Evolutionary conservation across 192 early-diverging fungal genomes (phyloP).

Genomic region (Umbelopsis sp.): DNA sequence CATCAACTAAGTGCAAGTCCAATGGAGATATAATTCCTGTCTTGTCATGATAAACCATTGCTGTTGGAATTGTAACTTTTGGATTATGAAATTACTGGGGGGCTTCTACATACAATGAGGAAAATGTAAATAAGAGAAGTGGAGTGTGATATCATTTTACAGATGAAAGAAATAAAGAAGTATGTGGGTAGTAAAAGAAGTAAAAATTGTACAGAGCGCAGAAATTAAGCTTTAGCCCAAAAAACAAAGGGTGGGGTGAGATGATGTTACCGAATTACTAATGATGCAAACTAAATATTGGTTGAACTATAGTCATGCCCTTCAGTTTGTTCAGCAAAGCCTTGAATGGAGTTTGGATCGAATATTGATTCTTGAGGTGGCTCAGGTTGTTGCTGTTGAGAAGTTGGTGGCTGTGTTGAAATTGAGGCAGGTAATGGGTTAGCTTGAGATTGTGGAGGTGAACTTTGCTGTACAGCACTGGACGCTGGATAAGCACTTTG

Average conservation of each 20-base stretch:
- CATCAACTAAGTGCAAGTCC: too few relatives aligned
- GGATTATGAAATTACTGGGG: background rate
- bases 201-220: background rate
- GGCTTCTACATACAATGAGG: slow-evolving; percentile 4
- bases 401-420: background rate
- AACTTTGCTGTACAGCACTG: background rate
- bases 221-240: background rate
- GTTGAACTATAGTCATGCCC: background rate
- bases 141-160: background rate
- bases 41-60: too few relatives aligned
- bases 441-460: background rate
- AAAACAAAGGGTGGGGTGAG: background rate
- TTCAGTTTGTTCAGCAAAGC: background rate
- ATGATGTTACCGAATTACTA: too few relatives aligned
- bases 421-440: background rate
- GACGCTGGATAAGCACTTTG: background rate
- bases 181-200: background rate
- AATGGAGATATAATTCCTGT: too few relatives aligned
- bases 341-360: background rate
- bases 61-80: background rate
- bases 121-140: background rate
- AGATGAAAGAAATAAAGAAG: background rate
- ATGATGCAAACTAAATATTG: too few relatives aligned
- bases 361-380: background rate
- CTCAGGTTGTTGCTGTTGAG: background rate